Evolutionary conservation across 805 yeast genomes (phyloP).

Genomic region (Zygosaccharomyces kombuchaensis): DNA sequence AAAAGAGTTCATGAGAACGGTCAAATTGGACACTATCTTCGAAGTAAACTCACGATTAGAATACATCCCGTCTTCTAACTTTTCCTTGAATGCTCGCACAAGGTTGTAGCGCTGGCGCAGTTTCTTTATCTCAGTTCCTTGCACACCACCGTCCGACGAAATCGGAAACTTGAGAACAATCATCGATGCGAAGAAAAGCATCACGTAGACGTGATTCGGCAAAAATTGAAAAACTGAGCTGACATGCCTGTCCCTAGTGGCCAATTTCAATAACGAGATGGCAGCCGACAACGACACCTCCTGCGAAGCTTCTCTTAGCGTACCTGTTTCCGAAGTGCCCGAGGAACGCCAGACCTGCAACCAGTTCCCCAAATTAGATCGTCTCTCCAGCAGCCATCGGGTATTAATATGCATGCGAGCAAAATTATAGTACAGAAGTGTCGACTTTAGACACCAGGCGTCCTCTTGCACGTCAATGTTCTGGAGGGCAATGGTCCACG

Average conservation of each 20-base stretch:
- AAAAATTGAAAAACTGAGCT: constrained; percentile 53
- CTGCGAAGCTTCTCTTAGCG: constrained; percentile 15
- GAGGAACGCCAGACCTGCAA: constrained; percentile 10
- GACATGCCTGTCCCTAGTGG: constrained; percentile 56
- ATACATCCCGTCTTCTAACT: constrained; percentile 44
- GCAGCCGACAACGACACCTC: constrained; percentile 62
- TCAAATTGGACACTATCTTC: constrained; percentile 36
- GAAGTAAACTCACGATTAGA: constrained; percentile 50
- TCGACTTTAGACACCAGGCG: constrained; percentile 65
- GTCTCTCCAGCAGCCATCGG: constrained; percentile 16
- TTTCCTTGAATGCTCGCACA: constrained; percentile 42
- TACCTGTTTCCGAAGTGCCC: constrained; percentile 2
- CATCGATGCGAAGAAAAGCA: constrained; percentile 64
- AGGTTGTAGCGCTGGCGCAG: constrained; percentile 38
- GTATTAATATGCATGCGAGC: constrained; percentile 70
- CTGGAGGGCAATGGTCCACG: constrained; percentile 66
- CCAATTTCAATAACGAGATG: constrained; percentile 53
- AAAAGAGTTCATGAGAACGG: constrained; percentile 15
- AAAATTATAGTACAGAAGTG: constrained; percentile 65
- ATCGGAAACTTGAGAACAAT: constrained; percentile 48
- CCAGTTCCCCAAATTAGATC: constrained; percentile 12
- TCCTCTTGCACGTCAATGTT: constrained; percentile 47
- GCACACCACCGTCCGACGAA: constrained; percentile 20
- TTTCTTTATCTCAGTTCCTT: constrained; percentile 28
- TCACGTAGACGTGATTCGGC: constrained; percentile 68